Evolutionary conservation across 176 grass and related monocot genomes (phyloP).

Genomic region (Eragrostis nindensis): DNA sequence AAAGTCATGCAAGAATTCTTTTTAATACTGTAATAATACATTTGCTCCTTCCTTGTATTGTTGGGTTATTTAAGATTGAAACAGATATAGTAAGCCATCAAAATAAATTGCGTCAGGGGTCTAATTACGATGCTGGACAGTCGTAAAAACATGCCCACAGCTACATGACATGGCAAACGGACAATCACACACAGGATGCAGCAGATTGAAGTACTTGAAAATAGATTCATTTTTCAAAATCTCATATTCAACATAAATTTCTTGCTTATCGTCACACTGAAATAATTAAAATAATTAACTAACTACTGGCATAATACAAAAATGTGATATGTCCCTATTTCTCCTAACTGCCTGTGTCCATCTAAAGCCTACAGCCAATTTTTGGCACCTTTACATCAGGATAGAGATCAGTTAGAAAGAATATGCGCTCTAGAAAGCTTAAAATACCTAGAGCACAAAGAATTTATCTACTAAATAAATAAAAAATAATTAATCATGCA

Average conservation of each 20-base stretch:
- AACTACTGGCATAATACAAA: slow-evolving; percentile 27
- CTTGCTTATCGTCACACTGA: background rate
- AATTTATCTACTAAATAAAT: slow-evolving; percentile 47
- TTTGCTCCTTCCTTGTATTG: background rate
- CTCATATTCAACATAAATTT: background rate
- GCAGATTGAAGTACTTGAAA: no score
- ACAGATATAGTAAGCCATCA: background rate
- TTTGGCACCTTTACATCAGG: slow-evolving; percentile 33
- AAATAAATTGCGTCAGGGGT: background rate
- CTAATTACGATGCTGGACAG: no score
- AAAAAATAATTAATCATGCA: background rate
- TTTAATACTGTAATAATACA: background rate
- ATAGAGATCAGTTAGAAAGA: slow-evolving; percentile 29
- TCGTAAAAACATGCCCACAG: background rate
- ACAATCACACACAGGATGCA: background rate
- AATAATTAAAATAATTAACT: slow-evolving; percentile 15
- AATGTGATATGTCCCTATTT: slow-evolving; percentile 16
- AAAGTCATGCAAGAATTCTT: background rate
- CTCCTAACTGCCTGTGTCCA: slow-evolving; percentile 7
- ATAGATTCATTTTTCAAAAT: no score
- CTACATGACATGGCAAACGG: rapidly evolving
- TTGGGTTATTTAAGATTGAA: background rate
- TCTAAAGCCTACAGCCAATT: slow-evolving; percentile 41
- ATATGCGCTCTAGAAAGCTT: slow-evolving; percentile 40
- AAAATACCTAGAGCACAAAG: slow-evolving; percentile 58